These are phyloP conservation scores for Santalum album DNA, from an alignment of 164 flowering plant genomes.

Conservation along the genomic window DNA sequence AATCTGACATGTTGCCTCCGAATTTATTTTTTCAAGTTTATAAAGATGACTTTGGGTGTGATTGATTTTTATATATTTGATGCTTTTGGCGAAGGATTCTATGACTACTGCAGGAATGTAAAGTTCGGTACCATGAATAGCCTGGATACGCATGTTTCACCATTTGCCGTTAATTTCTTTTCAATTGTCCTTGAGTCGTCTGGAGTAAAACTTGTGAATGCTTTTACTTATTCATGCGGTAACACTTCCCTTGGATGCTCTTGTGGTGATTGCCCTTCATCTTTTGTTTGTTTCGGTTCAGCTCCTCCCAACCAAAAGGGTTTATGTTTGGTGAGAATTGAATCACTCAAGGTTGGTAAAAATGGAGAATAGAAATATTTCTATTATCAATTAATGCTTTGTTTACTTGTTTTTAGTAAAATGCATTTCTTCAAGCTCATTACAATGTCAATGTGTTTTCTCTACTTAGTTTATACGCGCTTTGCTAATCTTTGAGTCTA, in stretches of 20 bases:
- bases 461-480: neutral
- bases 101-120: conserved; percentile 92
- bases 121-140: conserved; percentile 95
- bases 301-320: conserved; percentile 37
- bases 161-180: conserved; percentile 66
- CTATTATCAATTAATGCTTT: neutral
- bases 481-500: too few relatives aligned
- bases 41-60: conserved; percentile 70
- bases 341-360: conserved; percentile 73
- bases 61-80: conserved; percentile 78
- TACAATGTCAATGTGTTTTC: too few relatives aligned
- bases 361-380: neutral
- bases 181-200: conserved; percentile 45
- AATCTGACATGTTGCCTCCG: too few relatives aligned
- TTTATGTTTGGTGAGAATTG: conserved; percentile 68
- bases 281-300: conserved; percentile 56
- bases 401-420: too few relatives aligned
- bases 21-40: conserved; percentile 44
- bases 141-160: conserved; percentile 81
- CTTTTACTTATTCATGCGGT: conserved; percentile 77
- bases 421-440: too few relatives aligned
- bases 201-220: conserved; percentile 89
- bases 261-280: conserved; percentile 97
- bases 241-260: conserved; percentile 94
- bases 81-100: conserved; percentile 79